Evolutionary conservation across 495 filamentous ascomycete species (phyloP).

Genomic region (Lentithecium fluviatile): DNA sequence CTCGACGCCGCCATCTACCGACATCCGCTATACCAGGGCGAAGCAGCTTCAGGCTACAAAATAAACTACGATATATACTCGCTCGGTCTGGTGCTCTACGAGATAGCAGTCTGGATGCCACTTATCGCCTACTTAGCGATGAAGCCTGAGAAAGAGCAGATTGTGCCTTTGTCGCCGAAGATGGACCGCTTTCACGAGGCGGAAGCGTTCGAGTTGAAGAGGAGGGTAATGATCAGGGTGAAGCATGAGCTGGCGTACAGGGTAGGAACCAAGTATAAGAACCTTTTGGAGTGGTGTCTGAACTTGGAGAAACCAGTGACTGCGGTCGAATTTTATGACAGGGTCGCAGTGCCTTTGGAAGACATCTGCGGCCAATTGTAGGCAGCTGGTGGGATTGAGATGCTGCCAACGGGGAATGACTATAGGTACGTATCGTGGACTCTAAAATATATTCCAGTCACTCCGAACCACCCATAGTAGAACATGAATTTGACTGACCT

Average conservation of each 20-base stretch:
- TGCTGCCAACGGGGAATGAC: too few species aligned
- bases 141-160: background rate
- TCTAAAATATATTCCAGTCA: too few species aligned
- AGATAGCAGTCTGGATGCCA: constrained; percentile 4
- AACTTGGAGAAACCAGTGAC: background rate
- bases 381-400: too few species aligned
- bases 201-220: constrained; percentile 7
- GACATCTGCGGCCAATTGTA: too few species aligned
- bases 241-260: constrained; percentile 7
- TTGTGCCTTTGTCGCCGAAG: background rate
- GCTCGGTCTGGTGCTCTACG: constrained; percentile 8
- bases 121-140: background rate
- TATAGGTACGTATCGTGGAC: too few species aligned
- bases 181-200: constrained; percentile 7
- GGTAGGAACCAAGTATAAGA: constrained; percentile 3
- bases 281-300: constrained; percentile 13
- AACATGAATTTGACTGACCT: too few species aligned
- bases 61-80: constrained; percentile 23
- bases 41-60: background rate
- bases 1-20: constrained; percentile 8
- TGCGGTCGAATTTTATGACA: constrained; percentile 3
- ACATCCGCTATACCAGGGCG: constrained; percentile 12
- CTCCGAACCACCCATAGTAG: too few species aligned
- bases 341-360: background rate
- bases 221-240: background rate